Base-by-base conservation (phyloP, 805 yeast species). In the Metschnikowia anglica region DNA sequence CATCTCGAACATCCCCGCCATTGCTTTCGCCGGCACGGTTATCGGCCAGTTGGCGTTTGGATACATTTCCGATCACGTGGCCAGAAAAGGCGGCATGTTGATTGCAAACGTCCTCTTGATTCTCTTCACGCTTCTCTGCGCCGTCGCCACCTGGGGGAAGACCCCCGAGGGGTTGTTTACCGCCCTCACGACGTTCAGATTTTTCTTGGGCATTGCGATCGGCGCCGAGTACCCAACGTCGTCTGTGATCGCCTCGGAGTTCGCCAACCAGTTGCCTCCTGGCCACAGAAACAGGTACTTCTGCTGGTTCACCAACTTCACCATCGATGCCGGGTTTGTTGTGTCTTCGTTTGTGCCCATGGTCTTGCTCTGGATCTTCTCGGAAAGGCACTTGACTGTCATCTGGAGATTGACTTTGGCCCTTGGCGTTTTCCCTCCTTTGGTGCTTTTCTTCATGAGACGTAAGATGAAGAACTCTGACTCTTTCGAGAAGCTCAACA, bases 191-290 rank as follows among this genome's bases (percentile, higher is more conserved):
- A 84, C 83, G 8, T 88, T 84, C 62, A 77, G 98, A 63, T 87
- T 87, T 63, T 83, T 90, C 65, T 68, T 90, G 39, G 98, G 98
- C 66, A 72, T 88, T 51, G 95, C 90, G 56, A 86, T 91, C 54
- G 98, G 98, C 55, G 90, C 95, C 37, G 98, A 90, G 66, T 90
- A 90, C 60, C 96, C 97, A 35, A 84, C 95, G 11, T 90, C 96
- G 34, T 84, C 96, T 7, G 91, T 90, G 15, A 95, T 95, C 27
- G 88, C 95, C 53, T 89, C 97, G 21, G 97, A 90, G 65, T 93
- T 95, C 29, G 81, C 95, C 34, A 81, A 85, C 43, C 67, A 79
- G 48, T 69, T 89, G 54, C 86, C 90, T 13, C 74, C 80, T n/a
- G 95, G 95, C 44, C 74, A 76, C 47, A 83, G 97, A 71, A 88